phyloP scores from a whole-genome alignment of 306 rosid species.

The Vigna reflexopilosa region DNA sequence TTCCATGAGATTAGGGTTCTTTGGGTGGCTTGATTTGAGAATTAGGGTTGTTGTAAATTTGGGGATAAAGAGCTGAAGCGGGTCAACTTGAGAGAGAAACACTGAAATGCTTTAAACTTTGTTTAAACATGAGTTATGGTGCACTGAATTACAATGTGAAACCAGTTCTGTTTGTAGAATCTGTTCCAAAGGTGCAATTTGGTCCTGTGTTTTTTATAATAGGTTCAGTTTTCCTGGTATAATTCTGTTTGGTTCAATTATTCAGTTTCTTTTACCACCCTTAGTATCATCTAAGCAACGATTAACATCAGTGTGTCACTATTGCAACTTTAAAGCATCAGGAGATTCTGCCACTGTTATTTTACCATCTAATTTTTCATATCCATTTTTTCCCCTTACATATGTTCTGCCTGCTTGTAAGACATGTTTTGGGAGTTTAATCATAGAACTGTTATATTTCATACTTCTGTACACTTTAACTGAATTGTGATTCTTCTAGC shows the following conservation, averaged over 20 bases:
- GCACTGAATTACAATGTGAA: neutral
- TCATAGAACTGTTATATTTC: slow-evolving; percentile 22
- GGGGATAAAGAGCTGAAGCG: neutral
- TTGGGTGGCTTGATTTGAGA: neutral
- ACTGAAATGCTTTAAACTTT: neutral
- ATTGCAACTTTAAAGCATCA: slow-evolving; percentile 1
- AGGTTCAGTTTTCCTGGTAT: neutral
- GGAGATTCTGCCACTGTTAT: slow-evolving; percentile 22
- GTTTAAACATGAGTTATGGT: neutral
- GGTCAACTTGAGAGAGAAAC: neutral
- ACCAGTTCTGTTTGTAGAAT: neutral
- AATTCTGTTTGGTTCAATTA: neutral
- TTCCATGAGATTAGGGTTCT: too few relatives aligned
- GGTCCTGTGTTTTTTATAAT: neutral
- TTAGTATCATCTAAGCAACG: neutral
- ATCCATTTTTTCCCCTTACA: neutral
- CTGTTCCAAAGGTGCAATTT: neutral
- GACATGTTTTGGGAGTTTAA: slow-evolving; percentile 25
- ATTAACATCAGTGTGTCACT: neutral
- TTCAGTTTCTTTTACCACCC: neutral
- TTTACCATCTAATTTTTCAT: slow-evolving; percentile 2
- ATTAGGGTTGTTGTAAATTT: neutral
- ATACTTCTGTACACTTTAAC: slow-evolving; percentile 28
- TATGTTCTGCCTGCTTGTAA: slow-evolving; percentile 26
- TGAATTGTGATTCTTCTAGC: slow-evolving; percentile 47